Conservation (phyloP, 148 eudicot genomes). For the Arbutus unedo region DNA sequence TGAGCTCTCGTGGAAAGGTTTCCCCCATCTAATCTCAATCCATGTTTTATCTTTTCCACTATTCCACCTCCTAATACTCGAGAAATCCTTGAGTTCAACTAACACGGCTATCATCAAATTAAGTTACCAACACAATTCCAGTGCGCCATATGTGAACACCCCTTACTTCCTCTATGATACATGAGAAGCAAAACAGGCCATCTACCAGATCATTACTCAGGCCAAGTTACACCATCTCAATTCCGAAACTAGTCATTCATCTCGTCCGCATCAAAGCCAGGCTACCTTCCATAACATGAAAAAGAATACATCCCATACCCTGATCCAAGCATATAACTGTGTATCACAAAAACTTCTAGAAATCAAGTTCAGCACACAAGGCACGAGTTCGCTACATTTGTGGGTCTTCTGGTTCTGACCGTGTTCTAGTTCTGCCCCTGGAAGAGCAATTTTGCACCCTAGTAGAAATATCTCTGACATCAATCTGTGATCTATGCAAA, state of each 20-base stretch:
- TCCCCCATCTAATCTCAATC: not conserved
- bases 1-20: too few relatives aligned
- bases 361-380: not conserved
- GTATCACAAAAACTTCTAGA: not conserved
- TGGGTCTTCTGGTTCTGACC: too few relatives aligned
- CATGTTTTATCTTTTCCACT: not conserved
- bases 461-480: not conserved
- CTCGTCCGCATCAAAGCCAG: not conserved
- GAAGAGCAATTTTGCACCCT: not conserved
- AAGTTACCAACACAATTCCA: not conserved
- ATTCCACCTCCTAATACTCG: not conserved
- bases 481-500: not conserved
- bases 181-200: not conserved
- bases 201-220: not conserved
- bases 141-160: not conserved
- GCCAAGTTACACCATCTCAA: too few relatives aligned
- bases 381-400: not conserved
- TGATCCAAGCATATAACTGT: not conserved
- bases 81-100: not conserved
- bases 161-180: not conserved
- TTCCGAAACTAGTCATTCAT: not conserved
- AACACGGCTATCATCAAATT: not conserved
- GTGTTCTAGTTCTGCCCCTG: not conserved
- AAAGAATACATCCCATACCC: not conserved
- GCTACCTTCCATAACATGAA: not conserved